These are phyloP conservation scores for Candida verbasci DNA, from an alignment of 805 yeast species.

Conservation along the genomic window DNA sequence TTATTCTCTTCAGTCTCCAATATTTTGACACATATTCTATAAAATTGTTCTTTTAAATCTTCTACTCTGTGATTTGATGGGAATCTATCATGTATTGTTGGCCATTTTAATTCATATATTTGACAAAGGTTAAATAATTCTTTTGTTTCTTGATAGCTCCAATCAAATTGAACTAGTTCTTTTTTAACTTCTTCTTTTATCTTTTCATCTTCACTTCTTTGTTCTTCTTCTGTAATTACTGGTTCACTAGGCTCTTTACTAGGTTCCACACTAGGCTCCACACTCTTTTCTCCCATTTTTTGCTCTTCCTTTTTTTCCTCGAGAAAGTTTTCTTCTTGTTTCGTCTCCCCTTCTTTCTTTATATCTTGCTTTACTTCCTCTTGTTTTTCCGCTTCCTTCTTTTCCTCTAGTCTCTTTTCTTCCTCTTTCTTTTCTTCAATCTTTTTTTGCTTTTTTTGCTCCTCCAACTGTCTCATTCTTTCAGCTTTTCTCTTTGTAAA, in stretches of 20 bases:
- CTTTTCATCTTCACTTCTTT: slow-evolving; percentile 5
- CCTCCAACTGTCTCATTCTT: slow-evolving; percentile 11
- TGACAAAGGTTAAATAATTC: slow-evolving; percentile 71
- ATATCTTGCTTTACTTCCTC: slow-evolving; percentile 10
- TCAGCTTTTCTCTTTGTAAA: slow-evolving; percentile 11
- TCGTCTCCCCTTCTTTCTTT: slow-evolving; percentile 12
- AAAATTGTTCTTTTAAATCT: slow-evolving; percentile 80
- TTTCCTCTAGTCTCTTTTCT: not conserved
- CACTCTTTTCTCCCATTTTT: slow-evolving; percentile 1
- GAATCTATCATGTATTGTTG: slow-evolving; percentile 61
- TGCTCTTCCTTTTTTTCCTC: slow-evolving; percentile 5
- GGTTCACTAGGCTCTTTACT: slow-evolving; percentile 9
- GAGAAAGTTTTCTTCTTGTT: slow-evolving; percentile 9
- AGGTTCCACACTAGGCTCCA: slow-evolving; percentile 6
- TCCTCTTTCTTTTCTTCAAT: slow-evolving; percentile 6
- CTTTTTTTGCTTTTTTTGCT: slow-evolving; percentile 7
- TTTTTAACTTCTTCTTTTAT: slow-evolving; percentile 1
- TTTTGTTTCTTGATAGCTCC: slow-evolving; percentile 77
- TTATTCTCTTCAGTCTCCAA: slow-evolving; percentile 38
- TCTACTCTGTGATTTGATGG: slow-evolving; percentile 51
- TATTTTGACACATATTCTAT: slow-evolving; percentile 57
- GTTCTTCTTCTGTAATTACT: slow-evolving; percentile 2
- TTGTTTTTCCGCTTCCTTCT: slow-evolving; percentile 9
- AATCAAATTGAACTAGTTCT: slow-evolving; percentile 24
- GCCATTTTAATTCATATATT: slow-evolving; percentile 61